Evolutionary conservation across 176 grass and related monocot species (phyloP), one percentile per base, ranked within the genome.

Genomic region (Pharus latifolius): DNA sequence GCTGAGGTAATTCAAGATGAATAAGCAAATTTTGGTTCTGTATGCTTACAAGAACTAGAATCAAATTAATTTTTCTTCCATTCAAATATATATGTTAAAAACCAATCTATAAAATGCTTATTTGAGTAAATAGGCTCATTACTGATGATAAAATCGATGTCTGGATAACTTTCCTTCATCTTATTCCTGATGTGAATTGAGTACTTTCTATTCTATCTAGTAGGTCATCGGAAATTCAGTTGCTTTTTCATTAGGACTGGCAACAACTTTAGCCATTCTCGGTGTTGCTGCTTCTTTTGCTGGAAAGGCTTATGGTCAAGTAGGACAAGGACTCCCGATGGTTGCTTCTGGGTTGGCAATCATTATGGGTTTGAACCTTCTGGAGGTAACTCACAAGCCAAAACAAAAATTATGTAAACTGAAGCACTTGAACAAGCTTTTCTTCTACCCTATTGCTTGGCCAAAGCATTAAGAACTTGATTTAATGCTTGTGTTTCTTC

Each of bases 231-330:
- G 89, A 75, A 97, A 92, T 90, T 92, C 93, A 67, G 76, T 97
- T 74, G 87, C 93, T 46, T 97, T 97, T 75, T 79, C 93, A 29
- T 76, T 97, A 79, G 93, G 93, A 71, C 74, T 92, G 80, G 93
- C 89, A 40, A 97, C 93, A 81, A 97, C 94, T 52, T 86, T 97
- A 71, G 86, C 94, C 47, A 74, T 87, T 54, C 89, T 97, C 56
- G 94, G 94, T 20, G 85, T 97, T 57, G 94, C 80, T 83, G 94
- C 94, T 66, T 90, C 94, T 53, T 97, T 97, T 85, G 94, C 94
- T 62, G 89, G 94, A 75, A 97, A 97, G 55, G 94, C 94, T 67
- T 92, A 97, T 60, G 94, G 94, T 41, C 94, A 97, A 62, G 76
- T 97, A 28, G 94, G 94, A 22, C 93, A 97, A 90, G 93, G 93